Percentiles rank a stretch among this genome's conserved stretches.
Evolutionary conservation across 345 rosid species (phyloP).

Genomic region (Eucalyptus decipiens): DNA sequence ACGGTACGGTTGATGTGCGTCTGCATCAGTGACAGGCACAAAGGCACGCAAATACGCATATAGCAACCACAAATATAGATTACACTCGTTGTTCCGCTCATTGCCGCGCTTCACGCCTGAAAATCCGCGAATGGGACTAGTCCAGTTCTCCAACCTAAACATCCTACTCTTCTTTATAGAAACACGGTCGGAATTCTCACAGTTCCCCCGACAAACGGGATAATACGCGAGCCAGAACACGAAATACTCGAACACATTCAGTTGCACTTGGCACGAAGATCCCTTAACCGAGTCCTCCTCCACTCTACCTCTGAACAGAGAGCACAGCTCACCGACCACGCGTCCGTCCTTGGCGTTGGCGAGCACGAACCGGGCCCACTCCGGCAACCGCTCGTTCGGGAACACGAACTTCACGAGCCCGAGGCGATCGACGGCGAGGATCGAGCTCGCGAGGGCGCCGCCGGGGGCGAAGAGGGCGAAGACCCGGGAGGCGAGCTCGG

Average conservation of each 20-base stretch:
- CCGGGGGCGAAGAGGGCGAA: constrained; percentile 47
- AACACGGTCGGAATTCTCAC: constrained; percentile 20
- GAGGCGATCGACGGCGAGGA: constrained; percentile 58
- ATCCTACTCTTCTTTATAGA: constrained; percentile 28
- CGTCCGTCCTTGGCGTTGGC: constrained; percentile 31
- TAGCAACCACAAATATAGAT: constrained; percentile 50
- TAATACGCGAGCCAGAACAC: constrained; percentile 93
- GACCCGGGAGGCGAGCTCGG: constrained; percentile 31
- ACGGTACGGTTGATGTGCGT: constrained; percentile 54
- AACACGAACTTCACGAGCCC: constrained; percentile 73
- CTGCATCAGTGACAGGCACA: constrained; percentile 59
- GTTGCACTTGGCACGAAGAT: constrained; percentile 42
- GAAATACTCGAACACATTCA: constrained; percentile 74
- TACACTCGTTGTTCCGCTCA: constrained; percentile 44
- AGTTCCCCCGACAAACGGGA: constrained; percentile 63
- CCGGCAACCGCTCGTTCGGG: constrained; percentile 74
- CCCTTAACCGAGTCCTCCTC: constrained; percentile 46
- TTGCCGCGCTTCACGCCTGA: constrained; percentile 37
- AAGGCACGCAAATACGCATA: constrained; percentile 67
- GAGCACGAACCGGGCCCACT: constrained; percentile 55
- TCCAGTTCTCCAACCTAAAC: constrained; percentile 62
- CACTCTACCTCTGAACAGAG: constrained; percentile 49
- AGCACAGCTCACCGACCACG: constrained; percentile 37
- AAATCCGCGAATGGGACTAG: constrained; percentile 43
- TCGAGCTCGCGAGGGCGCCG: constrained; percentile 48